Percentiles rank a stretch among this genome's conserved stretches.
Evolutionary conservation across 129 eudicot species (phyloP).

Genomic region (Tagetes patula): DNA sequence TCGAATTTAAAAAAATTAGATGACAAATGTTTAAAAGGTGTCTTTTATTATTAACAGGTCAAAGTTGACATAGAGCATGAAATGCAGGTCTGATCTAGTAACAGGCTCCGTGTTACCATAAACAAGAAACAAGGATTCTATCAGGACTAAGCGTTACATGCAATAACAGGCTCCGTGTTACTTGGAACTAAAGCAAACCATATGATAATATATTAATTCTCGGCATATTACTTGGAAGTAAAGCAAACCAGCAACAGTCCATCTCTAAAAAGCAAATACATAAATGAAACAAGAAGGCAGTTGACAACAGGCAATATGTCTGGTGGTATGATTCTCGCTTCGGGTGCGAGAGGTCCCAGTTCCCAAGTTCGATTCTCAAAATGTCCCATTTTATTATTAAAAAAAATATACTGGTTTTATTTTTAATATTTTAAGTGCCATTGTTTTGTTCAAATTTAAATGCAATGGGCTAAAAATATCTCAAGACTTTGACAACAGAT

Average conservation of each 20-base stretch:
- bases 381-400: constrained; percentile 56
- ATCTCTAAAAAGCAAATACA: not conserved
- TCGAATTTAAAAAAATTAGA: not conserved
- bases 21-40: not conserved
- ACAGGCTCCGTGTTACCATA: not conserved
- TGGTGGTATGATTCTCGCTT: constrained; percentile 99
- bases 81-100: constrained; percentile 5
- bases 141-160: constrained; percentile 7
- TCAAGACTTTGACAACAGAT: too few relatives aligned
- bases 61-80: too few relatives aligned
- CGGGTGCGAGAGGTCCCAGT: constrained; percentile 94
- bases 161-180: not conserved
- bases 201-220: not conserved
- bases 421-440: too few relatives aligned
- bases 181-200: not conserved
- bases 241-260: not conserved
- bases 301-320: constrained; percentile 53
- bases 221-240: not conserved
- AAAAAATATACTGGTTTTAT: too few relatives aligned
- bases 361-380: constrained; percentile 94
- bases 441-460: too few relatives aligned
- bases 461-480: too few relatives aligned
- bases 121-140: not conserved
- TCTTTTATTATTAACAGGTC: not conserved
- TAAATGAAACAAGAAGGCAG: not conserved